A percentile compares a stretch with the other conserved stretches of the same genome.
Conservation (phyloP, 2,329 filamentous ascomycete species). For the Colletotrichum camelliae region DNA sequence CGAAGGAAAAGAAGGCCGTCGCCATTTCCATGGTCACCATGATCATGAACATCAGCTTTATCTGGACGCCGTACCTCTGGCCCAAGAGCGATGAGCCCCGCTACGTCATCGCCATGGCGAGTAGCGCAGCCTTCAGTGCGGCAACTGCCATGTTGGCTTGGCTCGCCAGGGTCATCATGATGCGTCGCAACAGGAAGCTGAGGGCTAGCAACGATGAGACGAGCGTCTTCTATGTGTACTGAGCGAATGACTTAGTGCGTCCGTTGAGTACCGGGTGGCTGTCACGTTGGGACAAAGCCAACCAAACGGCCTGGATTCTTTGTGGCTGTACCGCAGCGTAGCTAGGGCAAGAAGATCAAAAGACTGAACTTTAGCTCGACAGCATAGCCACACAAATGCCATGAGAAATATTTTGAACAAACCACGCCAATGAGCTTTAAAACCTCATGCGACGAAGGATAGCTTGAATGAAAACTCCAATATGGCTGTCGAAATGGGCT, state of each 20-base stretch:
- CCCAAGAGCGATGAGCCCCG: slow-evolving; percentile 41
- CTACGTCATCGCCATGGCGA: slow-evolving; percentile 43
- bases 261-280: background rate
- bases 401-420: background rate
- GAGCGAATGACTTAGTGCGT: background rate
- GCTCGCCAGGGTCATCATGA: slow-evolving; percentile 40
- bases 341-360: background rate
- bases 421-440: background rate
- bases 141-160: slow-evolving; percentile 40
- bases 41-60: slow-evolving; percentile 34
- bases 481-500: background rate
- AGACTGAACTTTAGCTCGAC: background rate
- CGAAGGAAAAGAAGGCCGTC: slow-evolving; percentile 47
- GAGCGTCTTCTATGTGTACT: slow-evolving; percentile 30
- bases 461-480: background rate
- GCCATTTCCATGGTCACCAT: slow-evolving; percentile 34
- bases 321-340: background rate
- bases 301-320: background rate
- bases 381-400: background rate
- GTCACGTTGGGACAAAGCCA: background rate
- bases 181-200: slow-evolving; percentile 37
- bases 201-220: slow-evolving; percentile 28
- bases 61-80: slow-evolving; percentile 49
- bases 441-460: background rate
- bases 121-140: slow-evolving; percentile 36